Base-by-base conservation (phyloP, 2,329 filamentous ascomycete species). In the Dothistroma pini region DNA sequence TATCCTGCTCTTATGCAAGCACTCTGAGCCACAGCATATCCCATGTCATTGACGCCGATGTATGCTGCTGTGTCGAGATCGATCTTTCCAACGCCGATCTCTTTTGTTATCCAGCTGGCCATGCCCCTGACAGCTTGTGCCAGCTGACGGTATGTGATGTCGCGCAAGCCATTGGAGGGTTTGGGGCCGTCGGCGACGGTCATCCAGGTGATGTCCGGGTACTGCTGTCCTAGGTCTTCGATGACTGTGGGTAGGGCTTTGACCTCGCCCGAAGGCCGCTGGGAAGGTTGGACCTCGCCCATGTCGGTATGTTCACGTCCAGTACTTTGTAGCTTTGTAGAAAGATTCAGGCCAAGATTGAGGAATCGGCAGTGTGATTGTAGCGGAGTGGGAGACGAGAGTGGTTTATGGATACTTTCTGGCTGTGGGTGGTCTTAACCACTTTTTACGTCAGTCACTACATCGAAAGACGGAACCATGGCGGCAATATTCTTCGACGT, bases 1-100 rank as follows among this genome's bases (percentile, higher is more conserved):
- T 70, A 66, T 16, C 69, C 69, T 11, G 68, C 69, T 48, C 67
- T 69, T 48, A 67, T 63, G 14, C 64, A 54, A 7, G 64, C 69
- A 19, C 68, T 53, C 32, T 68, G 60, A 9, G 62, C 59, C 48
- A 67, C 60, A 11, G 64, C 63, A 51, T 71, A 71, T 38, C 65
- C 58, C 9, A 60, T 59, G 34, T 71, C 67, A 34, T 67, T 67
- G 25, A 65, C 38, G n/a, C 67, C 69, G 25, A 70, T 65, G 35
- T 69, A 71, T 8, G 69, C 63, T 19, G 67, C 65, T 14, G 70
- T 61, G 44, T 62, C 66, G 64, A 48, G 59, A 60, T 22, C 67
- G n/a, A 32, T 63, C 44, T 29, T 61, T 50, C 58, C 66, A 66
- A 61, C 48, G 12, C 70, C 69, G 9, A 67, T 61, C 12, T 59